Evolutionary conservation across 2,329 filamentous ascomycete genomes (phyloP).

Genomic region (Domatiomyces catenatus): DNA sequence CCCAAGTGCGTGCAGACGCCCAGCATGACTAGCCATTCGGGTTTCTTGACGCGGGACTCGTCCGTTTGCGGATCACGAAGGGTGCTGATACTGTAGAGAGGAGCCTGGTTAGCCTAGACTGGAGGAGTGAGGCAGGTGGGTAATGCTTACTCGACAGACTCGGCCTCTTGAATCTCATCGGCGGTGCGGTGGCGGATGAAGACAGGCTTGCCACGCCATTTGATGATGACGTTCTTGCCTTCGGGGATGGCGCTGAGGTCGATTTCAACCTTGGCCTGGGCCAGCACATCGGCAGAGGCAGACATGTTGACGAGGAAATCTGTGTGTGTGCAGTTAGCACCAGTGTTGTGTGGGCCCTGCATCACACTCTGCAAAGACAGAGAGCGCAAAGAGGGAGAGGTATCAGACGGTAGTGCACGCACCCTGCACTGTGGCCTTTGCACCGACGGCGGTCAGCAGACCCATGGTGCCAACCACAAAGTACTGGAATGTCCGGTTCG

Average conservation of each 20-base stretch:
- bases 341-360: not conserved
- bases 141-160: slow-evolving; percentile 50
- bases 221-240: slow-evolving; percentile 99
- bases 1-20: slow-evolving; percentile 98
- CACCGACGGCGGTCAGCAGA: slow-evolving; percentile 77
- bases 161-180: slow-evolving; percentile 86
- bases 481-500: slow-evolving; percentile 85
- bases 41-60: slow-evolving; percentile 87
- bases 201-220: slow-evolving; percentile 99
- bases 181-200: slow-evolving; percentile 97
- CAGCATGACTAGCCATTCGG: slow-evolving; percentile 98
- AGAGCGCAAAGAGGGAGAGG: not conserved
- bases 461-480: slow-evolving; percentile 98
- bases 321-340: slow-evolving; percentile 27
- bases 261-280: slow-evolving; percentile 98
- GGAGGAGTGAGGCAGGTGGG: too few relatives aligned
- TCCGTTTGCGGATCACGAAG: slow-evolving; percentile 88
- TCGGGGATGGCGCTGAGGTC: slow-evolving; percentile 84
- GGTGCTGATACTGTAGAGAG: slow-evolving; percentile 38
- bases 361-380: not conserved
- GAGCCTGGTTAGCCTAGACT: slow-evolving; percentile 1
- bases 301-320: slow-evolving; percentile 99
- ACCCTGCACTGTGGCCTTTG: slow-evolving; percentile 98
- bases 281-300: slow-evolving; percentile 92
- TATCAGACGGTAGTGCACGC: slow-evolving; percentile 25